Percentiles rank a stretch among this genome's conserved stretches.
Evolutionary conservation across 345 rosid species (phyloP).

Genomic region (Acer saccharum): DNA sequence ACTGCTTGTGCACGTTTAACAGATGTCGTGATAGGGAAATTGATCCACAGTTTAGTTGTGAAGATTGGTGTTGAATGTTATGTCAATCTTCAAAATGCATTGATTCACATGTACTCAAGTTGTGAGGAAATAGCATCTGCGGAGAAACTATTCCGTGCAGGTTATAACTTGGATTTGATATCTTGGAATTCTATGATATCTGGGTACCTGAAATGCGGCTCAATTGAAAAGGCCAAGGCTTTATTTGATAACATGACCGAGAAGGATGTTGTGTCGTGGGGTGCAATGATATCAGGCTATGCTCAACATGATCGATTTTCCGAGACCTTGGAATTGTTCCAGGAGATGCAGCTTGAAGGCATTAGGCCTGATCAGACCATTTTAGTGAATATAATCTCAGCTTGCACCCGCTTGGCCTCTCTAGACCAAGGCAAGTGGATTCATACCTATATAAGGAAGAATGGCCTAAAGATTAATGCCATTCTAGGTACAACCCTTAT

Average conservation of each 20-base stretch:
- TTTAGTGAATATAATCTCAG: slow-evolving; percentile 53
- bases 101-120: slow-evolving; percentile 55
- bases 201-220: slow-evolving; percentile 49
- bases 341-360: slow-evolving; percentile 46
- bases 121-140: slow-evolving; percentile 45
- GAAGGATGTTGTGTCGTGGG: slow-evolving; percentile 59
- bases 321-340: slow-evolving; percentile 49
- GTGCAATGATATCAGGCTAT: slow-evolving; percentile 57
- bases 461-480: slow-evolving; percentile 41
- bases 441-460: slow-evolving; percentile 52
- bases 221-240: slow-evolving; percentile 45
- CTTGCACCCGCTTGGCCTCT: slow-evolving; percentile 58
- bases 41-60: slow-evolving; percentile 39
- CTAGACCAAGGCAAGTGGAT: slow-evolving; percentile 59
- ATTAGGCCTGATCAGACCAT: slow-evolving; percentile 47
- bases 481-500: slow-evolving; percentile 55
- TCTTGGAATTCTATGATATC: slow-evolving; percentile 71
- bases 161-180: slow-evolving; percentile 39
- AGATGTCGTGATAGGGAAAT: slow-evolving; percentile 28
- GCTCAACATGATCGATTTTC: slow-evolving; percentile 43
- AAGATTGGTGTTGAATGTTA: slow-evolving; percentile 48
- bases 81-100: slow-evolving; percentile 62
- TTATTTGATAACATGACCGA: slow-evolving; percentile 53
- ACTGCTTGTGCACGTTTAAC: slow-evolving; percentile 44
- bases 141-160: slow-evolving; percentile 39